Evolutionary conservation across 2,329 filamentous ascomycete genomes (phyloP), one percentile per base, ranked within the genome.

Genomic region (Botrytis fragariae): DNA sequence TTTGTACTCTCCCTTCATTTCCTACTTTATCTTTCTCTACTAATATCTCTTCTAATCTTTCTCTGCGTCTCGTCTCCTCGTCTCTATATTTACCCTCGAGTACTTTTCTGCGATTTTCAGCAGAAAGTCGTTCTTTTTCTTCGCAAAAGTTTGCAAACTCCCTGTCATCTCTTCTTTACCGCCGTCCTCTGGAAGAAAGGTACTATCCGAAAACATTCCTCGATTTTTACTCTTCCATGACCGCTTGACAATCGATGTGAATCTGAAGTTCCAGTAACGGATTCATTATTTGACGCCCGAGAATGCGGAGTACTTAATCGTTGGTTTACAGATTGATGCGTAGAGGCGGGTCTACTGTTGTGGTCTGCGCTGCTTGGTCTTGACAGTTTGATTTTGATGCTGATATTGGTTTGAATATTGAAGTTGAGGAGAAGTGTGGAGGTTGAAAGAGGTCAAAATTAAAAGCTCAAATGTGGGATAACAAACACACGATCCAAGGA

Each of bases 61-160:
- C 4, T 51, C 25, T 51, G 1, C 10, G 48, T 51, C 48, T 51
- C 10, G 4, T 2, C 22, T 51, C 22, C 10, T 51, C 48, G 25
- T 51, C 25, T 51, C 48, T n/a, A n/a, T 12, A 10, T 1, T 10
- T 51, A 25, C 4, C 18, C 12, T n/a, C 48, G 12, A 51, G 4
- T 14, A 6, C 48, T 12, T 51, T 51, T 51, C 48, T 51, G 4
- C 25, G 48, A 25, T 6, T 5, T 51, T 14, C 48, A 51, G 48
- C 48, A 14, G 12, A n/a, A n/a, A 12, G 0, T 16, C 10, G 10
- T 14, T 51, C 48, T 7, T 6, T n/a, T 51, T 51, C 25, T 51
- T 14, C 0, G 25, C 2, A 1, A 51, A 0, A 14, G 4, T n/a
- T n/a, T n/a, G 25, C 25, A 51, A n/a, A 7, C 25, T 51, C 12